Base-by-base conservation (phyloP, 805 yeast genomes). In the Pichia exigua region DNA sequence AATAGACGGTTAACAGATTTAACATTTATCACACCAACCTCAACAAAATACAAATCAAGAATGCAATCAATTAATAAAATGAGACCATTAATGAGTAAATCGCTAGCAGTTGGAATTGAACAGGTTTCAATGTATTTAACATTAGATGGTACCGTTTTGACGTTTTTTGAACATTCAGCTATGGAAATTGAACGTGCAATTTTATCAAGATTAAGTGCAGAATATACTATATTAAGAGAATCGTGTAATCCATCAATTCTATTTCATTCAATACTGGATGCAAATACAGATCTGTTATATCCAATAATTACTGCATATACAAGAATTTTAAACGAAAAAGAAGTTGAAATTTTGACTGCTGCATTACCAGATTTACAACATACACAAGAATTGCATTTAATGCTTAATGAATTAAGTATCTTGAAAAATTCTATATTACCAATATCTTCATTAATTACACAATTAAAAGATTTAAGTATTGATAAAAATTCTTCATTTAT, bases 141-240 rank as follows among this genome's bases (percentile, higher is more conserved):
- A 18, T 62, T 67, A 8, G 69, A 73, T 46, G 69, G 73, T 44
- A 73, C 80, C 0, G 75, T 81, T 13, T 70, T 81, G 4, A 72
- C 84, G 0, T 77, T 81, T 55, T 80, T 81, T 59, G 85, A 81
- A 59, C 74, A 77, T 54, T 72, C 79, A 5, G 82, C 81, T 6
- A 71, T 72, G 44, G 79, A 76, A 45, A 71, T 81, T 24, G 81
- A 76, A 50, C 66, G 66, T 38, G 83, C 85, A 1, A 71, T 81
- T 12, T 63, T 79, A 27, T 63, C 75, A 2, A 68, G 85, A 26
- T 65, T 81, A 35, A 60, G 71, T 40, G 63, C 77, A 1, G 71
- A 68, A 4, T 69, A 73, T 38, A 77, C 85, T 0, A 64, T 78
- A 39, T 58, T 81, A 27, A 63, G 83, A 48, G 76, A 74, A 35